phyloP scores from a whole-genome alignment of 208 protist genomes.

The Leishmania turanica region DNA sequence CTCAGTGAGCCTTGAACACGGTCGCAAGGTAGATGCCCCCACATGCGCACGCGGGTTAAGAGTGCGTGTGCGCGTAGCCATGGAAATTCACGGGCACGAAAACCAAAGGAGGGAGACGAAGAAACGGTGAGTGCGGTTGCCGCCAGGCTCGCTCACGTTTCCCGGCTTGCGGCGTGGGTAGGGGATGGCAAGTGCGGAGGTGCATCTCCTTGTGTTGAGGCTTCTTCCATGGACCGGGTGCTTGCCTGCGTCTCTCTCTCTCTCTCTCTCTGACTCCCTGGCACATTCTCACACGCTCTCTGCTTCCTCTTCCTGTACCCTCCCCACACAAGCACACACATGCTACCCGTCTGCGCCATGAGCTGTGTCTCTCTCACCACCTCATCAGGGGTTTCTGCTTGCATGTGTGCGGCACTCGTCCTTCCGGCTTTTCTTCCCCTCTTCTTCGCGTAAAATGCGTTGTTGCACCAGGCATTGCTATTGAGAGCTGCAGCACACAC shows the following conservation, averaged over 20 bases:
- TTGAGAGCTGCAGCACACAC: constrained; percentile 1
- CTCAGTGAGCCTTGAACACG: not conserved
- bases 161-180: not conserved
- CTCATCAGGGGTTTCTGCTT: not conserved
- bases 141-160: not conserved
- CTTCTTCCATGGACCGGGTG: not conserved
- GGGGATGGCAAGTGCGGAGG: not conserved
- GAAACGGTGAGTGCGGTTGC: not conserved
- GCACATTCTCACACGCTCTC: not conserved
- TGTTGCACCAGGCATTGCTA: not conserved
- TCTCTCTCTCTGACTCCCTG: not conserved
- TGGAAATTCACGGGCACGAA: not conserved
- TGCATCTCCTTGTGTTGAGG: not conserved
- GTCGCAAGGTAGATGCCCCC: not conserved
- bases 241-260: not conserved
- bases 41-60: not conserved
- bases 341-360: not conserved
- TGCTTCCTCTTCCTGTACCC: not conserved
- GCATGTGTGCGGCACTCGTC: not conserved
- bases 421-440: not conserved
- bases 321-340: not conserved
- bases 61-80: not conserved
- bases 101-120: not conserved
- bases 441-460: not conserved
- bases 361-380: not conserved